Evolutionary conservation across 495 filamentous ascomycete species (phyloP).

Genomic region (Haplographium delicatum): DNA sequence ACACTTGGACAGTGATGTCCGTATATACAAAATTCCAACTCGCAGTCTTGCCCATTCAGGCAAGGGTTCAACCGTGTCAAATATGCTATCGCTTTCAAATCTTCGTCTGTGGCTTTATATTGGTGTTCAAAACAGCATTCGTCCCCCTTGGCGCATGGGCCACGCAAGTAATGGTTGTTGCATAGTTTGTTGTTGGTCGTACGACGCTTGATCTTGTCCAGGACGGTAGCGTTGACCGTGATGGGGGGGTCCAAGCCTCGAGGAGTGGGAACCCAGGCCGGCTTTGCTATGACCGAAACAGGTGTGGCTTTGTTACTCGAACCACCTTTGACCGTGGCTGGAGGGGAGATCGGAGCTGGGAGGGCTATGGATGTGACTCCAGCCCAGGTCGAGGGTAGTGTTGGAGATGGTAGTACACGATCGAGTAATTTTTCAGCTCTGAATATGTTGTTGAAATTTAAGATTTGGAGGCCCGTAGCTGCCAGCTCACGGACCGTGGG

Average conservation of each 20-base stretch:
- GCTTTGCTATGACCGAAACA: constrained; percentile 30
- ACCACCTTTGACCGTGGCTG: constrained; percentile 24
- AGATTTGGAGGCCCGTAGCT: constrained; percentile 49
- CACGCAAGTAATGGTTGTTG: constrained; percentile 77
- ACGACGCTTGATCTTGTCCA: constrained; percentile 71
- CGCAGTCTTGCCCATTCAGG: constrained; percentile 65
- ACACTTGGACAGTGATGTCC: constrained; percentile 51
- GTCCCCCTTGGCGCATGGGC: constrained; percentile 65
- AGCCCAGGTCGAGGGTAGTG: constrained; percentile 19
- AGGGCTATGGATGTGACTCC: constrained; percentile 25
- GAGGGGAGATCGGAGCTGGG: constrained; percentile 23
- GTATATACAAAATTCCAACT: constrained; percentile 75
- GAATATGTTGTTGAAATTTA: constrained; percentile 62
- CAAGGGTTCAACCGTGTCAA: constrained; percentile 79
- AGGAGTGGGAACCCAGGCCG: constrained; percentile 45
- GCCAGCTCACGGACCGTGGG: constrained; percentile 64
- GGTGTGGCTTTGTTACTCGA: constrained; percentile 15
- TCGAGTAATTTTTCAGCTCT: constrained; percentile 50
- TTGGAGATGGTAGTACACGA: constrained; percentile 22
- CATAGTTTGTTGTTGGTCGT: constrained; percentile 74
- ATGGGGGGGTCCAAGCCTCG: constrained; percentile 47
- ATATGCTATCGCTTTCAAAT: constrained; percentile 61
- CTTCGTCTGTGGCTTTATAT: constrained; percentile 61
- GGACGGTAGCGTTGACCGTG: constrained; percentile 45
- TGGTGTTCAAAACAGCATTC: constrained; percentile 73